phyloP scores from a whole-genome alignment of 257 asterid species.

The Avicennia marina region DNA sequence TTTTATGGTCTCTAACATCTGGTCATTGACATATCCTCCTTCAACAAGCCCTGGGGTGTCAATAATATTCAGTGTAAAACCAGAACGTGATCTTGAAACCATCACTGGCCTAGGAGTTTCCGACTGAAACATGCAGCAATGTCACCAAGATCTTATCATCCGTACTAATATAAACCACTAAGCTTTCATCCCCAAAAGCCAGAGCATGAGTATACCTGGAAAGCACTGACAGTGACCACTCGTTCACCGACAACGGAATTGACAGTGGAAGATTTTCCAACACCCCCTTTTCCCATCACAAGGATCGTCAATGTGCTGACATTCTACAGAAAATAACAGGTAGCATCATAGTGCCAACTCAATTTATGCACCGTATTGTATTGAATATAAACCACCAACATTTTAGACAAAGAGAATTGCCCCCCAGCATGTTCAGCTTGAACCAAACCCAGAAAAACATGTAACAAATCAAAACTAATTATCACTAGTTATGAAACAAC shows the following conservation, averaged over 20 bases:
- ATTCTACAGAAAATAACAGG: constrained; percentile 41
- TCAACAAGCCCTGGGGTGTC: constrained; percentile 98
- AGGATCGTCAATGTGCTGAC: constrained; percentile 76
- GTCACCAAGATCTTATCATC: neutral
- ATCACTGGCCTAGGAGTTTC: constrained; percentile 92
- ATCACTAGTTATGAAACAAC: neutral
- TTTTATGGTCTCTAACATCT: constrained; percentile 73
- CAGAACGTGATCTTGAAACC: constrained; percentile 87
- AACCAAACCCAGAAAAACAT: neutral
- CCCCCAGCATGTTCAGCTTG: too few species aligned
- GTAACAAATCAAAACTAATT: neutral
- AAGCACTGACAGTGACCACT: constrained; percentile 89
- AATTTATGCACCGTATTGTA: neutral
- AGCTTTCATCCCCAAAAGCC: neutral
- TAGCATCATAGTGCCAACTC: neutral
- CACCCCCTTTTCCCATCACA: constrained; percentile 98
- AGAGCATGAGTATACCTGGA: constrained; percentile 53
- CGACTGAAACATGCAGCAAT: constrained; percentile 42
- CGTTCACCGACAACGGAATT: constrained; percentile 90
- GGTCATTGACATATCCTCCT: constrained; percentile 89
- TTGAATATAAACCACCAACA: neutral
- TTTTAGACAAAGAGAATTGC: neutral
- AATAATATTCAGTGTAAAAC: constrained; percentile 78
- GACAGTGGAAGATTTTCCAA: constrained; percentile 92
- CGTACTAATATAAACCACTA: neutral